phyloP scores from a whole-genome alignment of 768 basidiomycete genomes.

The Tephrocybe rancida region DNA sequence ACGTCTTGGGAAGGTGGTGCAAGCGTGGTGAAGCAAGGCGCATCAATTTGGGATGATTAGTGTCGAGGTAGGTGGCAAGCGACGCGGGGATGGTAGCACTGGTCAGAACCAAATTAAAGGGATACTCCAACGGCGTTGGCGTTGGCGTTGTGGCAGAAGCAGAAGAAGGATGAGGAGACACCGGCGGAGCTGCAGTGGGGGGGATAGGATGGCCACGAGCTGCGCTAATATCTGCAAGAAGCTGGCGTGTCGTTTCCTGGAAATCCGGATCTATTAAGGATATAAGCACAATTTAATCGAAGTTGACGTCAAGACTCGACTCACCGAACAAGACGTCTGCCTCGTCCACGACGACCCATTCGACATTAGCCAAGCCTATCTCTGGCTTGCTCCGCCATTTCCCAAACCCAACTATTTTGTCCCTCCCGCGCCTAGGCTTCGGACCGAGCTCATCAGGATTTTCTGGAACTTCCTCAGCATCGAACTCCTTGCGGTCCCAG shows the following conservation, averaged over 20 bases:
- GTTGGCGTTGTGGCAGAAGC: slow-evolving; percentile 11
- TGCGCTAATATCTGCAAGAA: slow-evolving; percentile 71
- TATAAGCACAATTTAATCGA: not conserved
- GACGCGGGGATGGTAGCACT: slow-evolving; percentile 88
- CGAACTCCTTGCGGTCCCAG: slow-evolving; percentile 45
- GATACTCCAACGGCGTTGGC: slow-evolving; percentile 48
- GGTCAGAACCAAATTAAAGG: slow-evolving; percentile 81
- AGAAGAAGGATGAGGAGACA: slow-evolving; percentile 19
- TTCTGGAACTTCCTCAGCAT: slow-evolving; percentile 20
- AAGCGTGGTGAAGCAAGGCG: slow-evolving; percentile 81
- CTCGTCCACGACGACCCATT: slow-evolving; percentile 92
- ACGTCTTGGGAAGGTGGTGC: slow-evolving; percentile 72
- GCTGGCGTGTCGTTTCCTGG: slow-evolving; percentile 65
- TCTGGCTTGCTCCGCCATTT: slow-evolving; percentile 47
- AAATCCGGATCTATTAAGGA: slow-evolving; percentile 73
- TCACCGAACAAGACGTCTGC: slow-evolving; percentile 90
- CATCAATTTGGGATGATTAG: slow-evolving; percentile 60
- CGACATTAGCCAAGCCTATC: slow-evolving; percentile 68
- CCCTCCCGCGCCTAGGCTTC: slow-evolving; percentile 35
- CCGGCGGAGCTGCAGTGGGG: slow-evolving; percentile 20
- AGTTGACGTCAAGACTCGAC: not conserved
- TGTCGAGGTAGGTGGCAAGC: slow-evolving; percentile 64
- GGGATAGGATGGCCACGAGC: slow-evolving; percentile 56
- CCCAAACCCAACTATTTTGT: slow-evolving; percentile 40
- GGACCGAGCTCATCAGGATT: slow-evolving; percentile 20